Evolutionary conservation across 2,329 filamentous ascomycete genomes (phyloP).

Genomic region (Aspergillus novoparasiticus): DNA sequence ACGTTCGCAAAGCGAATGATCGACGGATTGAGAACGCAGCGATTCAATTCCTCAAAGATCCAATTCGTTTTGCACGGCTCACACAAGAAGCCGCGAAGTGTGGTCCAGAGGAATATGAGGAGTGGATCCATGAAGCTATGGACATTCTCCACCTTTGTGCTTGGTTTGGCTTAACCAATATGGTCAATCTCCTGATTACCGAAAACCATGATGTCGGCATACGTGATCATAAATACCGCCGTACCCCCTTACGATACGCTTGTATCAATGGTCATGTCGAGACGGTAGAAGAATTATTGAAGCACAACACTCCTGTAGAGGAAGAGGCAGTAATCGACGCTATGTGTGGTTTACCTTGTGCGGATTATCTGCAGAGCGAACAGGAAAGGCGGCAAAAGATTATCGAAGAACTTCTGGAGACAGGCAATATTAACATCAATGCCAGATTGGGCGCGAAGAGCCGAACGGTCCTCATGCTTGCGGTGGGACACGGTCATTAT

Average conservation of each 20-base stretch:
- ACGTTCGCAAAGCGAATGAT: too few relatives aligned
- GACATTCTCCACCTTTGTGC: not conserved
- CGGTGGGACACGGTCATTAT: not conserved
- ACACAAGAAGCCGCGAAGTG: not conserved
- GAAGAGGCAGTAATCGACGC: not conserved
- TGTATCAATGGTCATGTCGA: not conserved
- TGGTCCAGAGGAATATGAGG: too few relatives aligned
- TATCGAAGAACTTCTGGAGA: not conserved
- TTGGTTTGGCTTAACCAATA: not conserved
- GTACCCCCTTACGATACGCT: not conserved
- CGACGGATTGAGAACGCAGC: too few relatives aligned
- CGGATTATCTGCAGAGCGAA: fast-evolving
- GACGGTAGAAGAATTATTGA: not conserved
- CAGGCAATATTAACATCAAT: not conserved
- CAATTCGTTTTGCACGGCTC: too few relatives aligned
- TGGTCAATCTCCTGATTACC: not conserved
- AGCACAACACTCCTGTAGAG: not conserved
- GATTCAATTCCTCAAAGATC: too few relatives aligned
- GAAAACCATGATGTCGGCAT: not conserved
- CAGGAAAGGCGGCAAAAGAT: not conserved
- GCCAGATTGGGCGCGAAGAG: not conserved
- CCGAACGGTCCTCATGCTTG: not conserved
- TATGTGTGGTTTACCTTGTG: not conserved
- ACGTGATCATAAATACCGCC: not conserved
- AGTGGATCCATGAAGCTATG: not conserved